Conservation (phyloP, 192 early-diverging fungal species). For the Coemansia sp. region DNA sequence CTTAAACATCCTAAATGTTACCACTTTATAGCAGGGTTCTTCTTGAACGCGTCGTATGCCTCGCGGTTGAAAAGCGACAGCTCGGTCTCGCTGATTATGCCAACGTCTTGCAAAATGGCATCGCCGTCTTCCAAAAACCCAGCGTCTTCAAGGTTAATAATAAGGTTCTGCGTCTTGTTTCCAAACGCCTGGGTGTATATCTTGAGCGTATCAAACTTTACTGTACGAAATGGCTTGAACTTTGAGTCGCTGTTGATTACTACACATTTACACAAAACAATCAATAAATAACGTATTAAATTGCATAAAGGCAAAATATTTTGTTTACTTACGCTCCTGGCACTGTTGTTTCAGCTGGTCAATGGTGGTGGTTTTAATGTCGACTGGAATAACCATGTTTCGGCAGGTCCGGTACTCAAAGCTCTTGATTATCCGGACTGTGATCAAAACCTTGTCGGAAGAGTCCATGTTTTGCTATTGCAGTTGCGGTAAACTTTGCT, state of each 20-base stretch:
- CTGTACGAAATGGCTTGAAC: conserved; percentile 35
- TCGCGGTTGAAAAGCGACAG: conserved; percentile 76
- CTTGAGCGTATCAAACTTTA: conserved; percentile 37
- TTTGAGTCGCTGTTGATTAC: conserved; percentile 24
- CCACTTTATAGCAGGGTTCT: conserved; percentile 82
- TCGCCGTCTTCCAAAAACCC: conserved; percentile 62
- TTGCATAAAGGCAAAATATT: too few relatives aligned
- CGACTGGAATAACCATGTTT: conserved; percentile 76
- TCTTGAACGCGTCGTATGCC: conserved; percentile 69
- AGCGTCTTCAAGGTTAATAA: conserved; percentile 80
- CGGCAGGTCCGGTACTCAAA: conserved; percentile 88
- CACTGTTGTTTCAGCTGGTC: conserved; percentile 48
- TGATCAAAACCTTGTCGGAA: conserved; percentile 50
- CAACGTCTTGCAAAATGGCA: conserved; percentile 53
- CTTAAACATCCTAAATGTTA: conserved; percentile 14
- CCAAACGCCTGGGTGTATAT: conserved; percentile 47
- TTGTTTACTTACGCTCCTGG: conserved; percentile 17
- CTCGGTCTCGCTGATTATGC: conserved; percentile 76
- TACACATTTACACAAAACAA: conserved; percentile 5
- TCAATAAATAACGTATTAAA: not conserved
- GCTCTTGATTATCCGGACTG: conserved; percentile 83
- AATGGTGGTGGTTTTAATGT: conserved; percentile 62
- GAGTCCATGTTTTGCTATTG: not conserved
- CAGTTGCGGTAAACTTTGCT: not conserved
- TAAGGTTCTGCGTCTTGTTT: conserved; percentile 74